Evolutionary conservation across 2,329 filamentous ascomycete genomes (phyloP).

Genomic region (Fusarium denticulatum): DNA sequence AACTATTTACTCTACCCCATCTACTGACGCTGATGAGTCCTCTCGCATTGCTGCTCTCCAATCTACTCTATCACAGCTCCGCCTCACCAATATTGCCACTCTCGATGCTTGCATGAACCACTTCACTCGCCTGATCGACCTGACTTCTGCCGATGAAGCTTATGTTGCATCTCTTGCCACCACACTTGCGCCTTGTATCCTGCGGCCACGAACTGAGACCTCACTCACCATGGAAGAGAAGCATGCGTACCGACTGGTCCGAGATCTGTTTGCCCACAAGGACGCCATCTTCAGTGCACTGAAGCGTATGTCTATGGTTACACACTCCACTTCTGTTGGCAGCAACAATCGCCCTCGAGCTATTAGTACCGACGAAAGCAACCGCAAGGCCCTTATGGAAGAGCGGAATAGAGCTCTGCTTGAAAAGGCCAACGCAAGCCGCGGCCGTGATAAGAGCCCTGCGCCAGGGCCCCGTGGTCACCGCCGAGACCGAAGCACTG

Average conservation of each 20-base stretch:
- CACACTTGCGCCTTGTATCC: constrained; percentile 82
- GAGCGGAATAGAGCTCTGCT: constrained; percentile 87
- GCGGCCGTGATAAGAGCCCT: constrained; percentile 80
- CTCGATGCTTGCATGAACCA: constrained; percentile 98
- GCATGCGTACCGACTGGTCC: constrained; percentile 88
- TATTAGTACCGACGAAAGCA: constrained; percentile 95
- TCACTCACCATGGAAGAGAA: constrained; percentile 95
- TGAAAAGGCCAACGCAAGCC: constrained; percentile 69
- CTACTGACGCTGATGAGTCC: constrained; percentile 78
- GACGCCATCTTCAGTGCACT: constrained; percentile 94
- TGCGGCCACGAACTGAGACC: constrained; percentile 87
- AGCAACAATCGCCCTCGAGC: constrained; percentile 76
- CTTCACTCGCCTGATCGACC: constrained; percentile 94
- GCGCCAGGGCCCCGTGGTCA: constrained; percentile 71
- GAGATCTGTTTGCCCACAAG: constrained; percentile 93
- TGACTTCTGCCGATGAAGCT: constrained; percentile 92
- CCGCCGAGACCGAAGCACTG: constrained; percentile 82
- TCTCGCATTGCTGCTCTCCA: constrained; percentile 91
- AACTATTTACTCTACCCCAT: constrained; percentile 89
- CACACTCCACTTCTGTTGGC: constrained; percentile 67
- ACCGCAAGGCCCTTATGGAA: constrained; percentile 92
- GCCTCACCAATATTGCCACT: constrained; percentile 97
- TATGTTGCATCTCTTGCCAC: constrained; percentile 82
- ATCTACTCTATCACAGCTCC: constrained; percentile 92
- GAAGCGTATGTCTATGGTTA: constrained; percentile 84